These are phyloP conservation scores for Phytopythium cucurbitacearum DNA, from an alignment of 352 stramenopile species.

Conservation along the genomic window DNA sequence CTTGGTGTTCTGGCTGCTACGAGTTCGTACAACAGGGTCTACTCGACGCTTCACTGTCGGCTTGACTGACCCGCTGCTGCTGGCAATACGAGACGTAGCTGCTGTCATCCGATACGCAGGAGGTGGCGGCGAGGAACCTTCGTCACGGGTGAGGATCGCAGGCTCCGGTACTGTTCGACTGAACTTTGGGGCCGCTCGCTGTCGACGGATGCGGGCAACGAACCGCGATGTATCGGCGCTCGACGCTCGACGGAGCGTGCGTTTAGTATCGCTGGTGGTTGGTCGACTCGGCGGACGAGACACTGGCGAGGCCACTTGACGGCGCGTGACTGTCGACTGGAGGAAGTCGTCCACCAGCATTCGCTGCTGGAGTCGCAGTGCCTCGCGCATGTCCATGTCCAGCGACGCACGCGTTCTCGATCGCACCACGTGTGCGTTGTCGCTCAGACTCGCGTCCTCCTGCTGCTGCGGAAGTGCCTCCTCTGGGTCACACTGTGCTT, in stretches of 20 bases:
- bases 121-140: neutral
- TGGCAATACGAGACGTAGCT: too few relatives aligned
- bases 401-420: neutral
- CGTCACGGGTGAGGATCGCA: neutral
- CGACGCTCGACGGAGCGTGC: neutral
- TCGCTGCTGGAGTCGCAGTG: slow-evolving; percentile 43
- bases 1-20: neutral
- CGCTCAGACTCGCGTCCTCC: neutral
- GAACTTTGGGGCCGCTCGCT: neutral
- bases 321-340: slow-evolving; percentile 7
- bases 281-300: too few relatives aligned
- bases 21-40: neutral
- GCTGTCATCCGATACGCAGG: too few relatives aligned
- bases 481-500: slow-evolving; percentile 7
- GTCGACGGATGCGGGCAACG: slow-evolving; percentile 6
- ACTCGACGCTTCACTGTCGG: too few relatives aligned
- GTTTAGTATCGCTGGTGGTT: neutral
- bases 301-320: too few relatives aligned
- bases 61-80: too few relatives aligned
- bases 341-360: slow-evolving; percentile 54
- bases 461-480: neutral
- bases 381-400: slow-evolving; percentile 10
- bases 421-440: neutral
- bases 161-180: neutral
- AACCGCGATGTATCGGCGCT: slow-evolving; percentile 9